Evolutionary conservation across 139 green algal species (phyloP).

Genomic region (Micractinium sp.): DNA sequence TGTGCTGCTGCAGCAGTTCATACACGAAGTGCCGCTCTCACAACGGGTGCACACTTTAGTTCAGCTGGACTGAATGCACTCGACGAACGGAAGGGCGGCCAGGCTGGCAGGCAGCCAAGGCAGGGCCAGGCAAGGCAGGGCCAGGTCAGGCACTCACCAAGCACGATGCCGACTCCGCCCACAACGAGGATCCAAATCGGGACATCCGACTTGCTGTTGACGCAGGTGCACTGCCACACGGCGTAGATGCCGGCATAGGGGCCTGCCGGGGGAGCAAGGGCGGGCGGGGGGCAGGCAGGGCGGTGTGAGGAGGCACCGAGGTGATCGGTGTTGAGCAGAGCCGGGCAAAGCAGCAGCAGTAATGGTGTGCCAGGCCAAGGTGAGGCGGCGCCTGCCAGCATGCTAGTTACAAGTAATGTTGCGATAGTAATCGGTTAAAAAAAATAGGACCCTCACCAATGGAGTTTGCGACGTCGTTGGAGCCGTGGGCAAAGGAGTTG

Average conservation of each 20-base stretch:
- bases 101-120: no score
- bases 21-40: no score
- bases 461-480: slow-evolving; percentile 89
- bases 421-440: background rate
- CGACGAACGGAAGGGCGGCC: no score
- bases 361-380: background rate
- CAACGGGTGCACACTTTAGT: no score
- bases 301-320: no score
- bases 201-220: slow-evolving; percentile 42
- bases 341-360: no score
- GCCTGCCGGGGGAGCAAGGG: slow-evolving; percentile 1
- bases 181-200: slow-evolving; percentile 80
- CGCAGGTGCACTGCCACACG: slow-evolving; percentile 46
- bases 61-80: no score
- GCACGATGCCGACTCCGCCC: slow-evolving; percentile 77
- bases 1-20: no score
- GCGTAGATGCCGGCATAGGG: slow-evolving; percentile 77
- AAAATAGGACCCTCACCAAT: slow-evolving; percentile 37
- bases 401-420: no score
- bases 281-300: background rate
- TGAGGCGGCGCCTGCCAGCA: background rate
- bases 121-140: no score
- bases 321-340: no score
- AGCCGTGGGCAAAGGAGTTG: slow-evolving; percentile 86
- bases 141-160: slow-evolving; percentile 47